Evolutionary conservation across 768 basidiomycete species (phyloP), one percentile per base, ranked within the genome.

Genomic region (Mycena metata): DNA sequence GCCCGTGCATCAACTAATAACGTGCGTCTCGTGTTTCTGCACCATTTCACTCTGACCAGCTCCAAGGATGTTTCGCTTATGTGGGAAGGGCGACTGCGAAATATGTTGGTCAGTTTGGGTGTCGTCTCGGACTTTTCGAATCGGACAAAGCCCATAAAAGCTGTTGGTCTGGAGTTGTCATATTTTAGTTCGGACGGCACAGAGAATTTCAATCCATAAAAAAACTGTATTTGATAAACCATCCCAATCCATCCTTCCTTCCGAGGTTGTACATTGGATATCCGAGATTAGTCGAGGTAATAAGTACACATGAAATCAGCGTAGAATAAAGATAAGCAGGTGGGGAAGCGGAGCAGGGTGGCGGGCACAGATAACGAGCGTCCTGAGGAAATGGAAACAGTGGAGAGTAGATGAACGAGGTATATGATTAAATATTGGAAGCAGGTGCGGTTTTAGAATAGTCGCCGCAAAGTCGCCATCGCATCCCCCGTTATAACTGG

Each of bases 11-110:
- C 96, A 0, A 96, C 96, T 0, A 95, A 91, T 64, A 93, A 94
- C 71, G 96, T 96, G 69, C 67, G 93, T 79, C 11, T 56, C 51
- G 9, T 54, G 35, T 30, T 66, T 36, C 21, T 19, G 11, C 65
- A 41, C 16, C 61, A 39, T 58, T 19, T 26, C 54, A 33, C 33
- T 59, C 24, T 70, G 30, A 96, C 33, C 3, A 26, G 23, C 33
- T 46, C 23, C 24, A 36, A 69, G 96, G 92, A 96, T 69, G 85
- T 98, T 21, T 92, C 96, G 6, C 76, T 99, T 45, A 88, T 98
- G 77, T 99, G 97, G 94, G 95, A 98, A 81, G 96, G 96, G 16
- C 90, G 96, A 23, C 78, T 99, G 73, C 88, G 91, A 59, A 95
- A 96, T 73, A 91, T 96, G 83, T 83, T 99, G 10, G 89, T 99